Evolutionary conservation across 352 stramenopile genomes (phyloP).

Genomic region (Pythium apleroticum): DNA sequence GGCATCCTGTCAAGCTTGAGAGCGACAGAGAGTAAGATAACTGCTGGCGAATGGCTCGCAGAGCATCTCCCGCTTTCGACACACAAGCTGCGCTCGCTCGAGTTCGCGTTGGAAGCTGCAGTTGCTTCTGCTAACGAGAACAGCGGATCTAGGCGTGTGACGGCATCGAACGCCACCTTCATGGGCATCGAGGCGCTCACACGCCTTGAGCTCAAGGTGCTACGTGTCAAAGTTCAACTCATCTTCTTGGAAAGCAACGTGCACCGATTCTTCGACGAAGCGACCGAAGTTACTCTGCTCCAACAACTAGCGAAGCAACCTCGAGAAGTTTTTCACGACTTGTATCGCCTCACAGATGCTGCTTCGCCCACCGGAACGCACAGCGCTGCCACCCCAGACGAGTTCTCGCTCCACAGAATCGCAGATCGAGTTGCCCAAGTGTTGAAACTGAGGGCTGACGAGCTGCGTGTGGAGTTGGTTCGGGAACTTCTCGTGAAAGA

Average conservation of each 20-base stretch:
- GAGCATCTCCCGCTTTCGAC: slow-evolving; percentile 27
- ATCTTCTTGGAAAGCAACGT: slow-evolving; percentile 22
- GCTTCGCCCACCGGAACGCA: background rate
- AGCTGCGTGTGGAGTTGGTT: slow-evolving; percentile 30
- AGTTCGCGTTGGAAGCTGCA: slow-evolving; percentile 30
- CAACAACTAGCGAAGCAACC: slow-evolving; percentile 19
- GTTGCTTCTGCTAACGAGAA: background rate
- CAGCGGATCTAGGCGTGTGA: background rate
- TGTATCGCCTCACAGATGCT: slow-evolving; percentile 26
- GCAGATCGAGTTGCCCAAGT: slow-evolving; percentile 26
- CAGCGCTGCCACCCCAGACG: background rate
- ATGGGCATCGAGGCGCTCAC: slow-evolving; percentile 24
- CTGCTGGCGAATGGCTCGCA: slow-evolving; percentile 31
- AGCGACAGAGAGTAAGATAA: slow-evolving; percentile 27
- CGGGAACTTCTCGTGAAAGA: slow-evolving; percentile 30
- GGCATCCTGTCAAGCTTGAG: slow-evolving; percentile 27
- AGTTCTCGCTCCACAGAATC: slow-evolving; percentile 24
- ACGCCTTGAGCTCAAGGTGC: slow-evolving; percentile 27
- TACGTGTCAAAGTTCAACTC: slow-evolving; percentile 27
- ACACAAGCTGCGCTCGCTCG: slow-evolving; percentile 29
- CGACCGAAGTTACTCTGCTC: slow-evolving; percentile 17
- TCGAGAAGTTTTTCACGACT: slow-evolving; percentile 33
- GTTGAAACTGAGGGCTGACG: slow-evolving; percentile 16
- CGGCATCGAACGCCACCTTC: slow-evolving; percentile 22
- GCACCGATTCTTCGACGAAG: slow-evolving; percentile 8